phyloP scores from a whole-genome alignment of 140 eudicot genomes.

The Cichorium intybus region DNA sequence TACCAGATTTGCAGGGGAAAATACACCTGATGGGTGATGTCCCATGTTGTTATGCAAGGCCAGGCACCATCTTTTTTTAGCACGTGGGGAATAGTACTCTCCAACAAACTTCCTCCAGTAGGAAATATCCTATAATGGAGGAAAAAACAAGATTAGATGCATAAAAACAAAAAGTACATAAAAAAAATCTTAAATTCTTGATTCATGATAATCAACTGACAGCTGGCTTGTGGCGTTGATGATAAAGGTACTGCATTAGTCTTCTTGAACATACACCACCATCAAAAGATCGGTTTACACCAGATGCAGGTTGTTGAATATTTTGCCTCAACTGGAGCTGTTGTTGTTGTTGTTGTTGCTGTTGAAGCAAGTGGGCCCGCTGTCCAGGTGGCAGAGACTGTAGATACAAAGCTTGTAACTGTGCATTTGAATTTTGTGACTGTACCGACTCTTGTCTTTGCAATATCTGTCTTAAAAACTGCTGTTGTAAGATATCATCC shows the following conservation, averaged over 20 bases:
- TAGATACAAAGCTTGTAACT: slow-evolving; percentile 52
- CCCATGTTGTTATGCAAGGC: slow-evolving; percentile 73
- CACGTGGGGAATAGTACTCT: slow-evolving; percentile 89
- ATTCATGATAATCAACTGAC: slow-evolving; percentile 47
- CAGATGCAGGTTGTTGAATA: slow-evolving; percentile 52
- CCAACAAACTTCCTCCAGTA: slow-evolving; percentile 89
- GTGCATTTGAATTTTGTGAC: slow-evolving; percentile 56
- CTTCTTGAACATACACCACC: slow-evolving; percentile 71
- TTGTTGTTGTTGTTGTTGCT: slow-evolving; percentile 72
- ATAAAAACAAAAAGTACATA: not conserved
- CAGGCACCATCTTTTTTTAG: slow-evolving; percentile 91
- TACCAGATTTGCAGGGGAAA: slow-evolving; percentile 77
- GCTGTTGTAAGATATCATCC: slow-evolving; percentile 71
- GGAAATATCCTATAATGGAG: slow-evolving; percentile 40
- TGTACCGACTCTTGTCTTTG: slow-evolving; percentile 71
- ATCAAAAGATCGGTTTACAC: slow-evolving; percentile 62
- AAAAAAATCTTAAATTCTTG: not conserved
- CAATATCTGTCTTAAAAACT: slow-evolving; percentile 57
- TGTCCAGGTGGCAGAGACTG: slow-evolving; percentile 74
- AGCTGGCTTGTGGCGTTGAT: slow-evolving; percentile 71
- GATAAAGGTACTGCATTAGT: slow-evolving; percentile 75
- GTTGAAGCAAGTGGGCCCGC: slow-evolving; percentile 69
- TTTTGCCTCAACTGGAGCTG: slow-evolving; percentile 57
- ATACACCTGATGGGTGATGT: slow-evolving; percentile 75
- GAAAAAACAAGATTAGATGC: not conserved